Evolutionary conservation across 768 basidiomycete genomes (phyloP), one percentile per base, ranked within the genome.

Genomic region (Megacollybia marginata): DNA sequence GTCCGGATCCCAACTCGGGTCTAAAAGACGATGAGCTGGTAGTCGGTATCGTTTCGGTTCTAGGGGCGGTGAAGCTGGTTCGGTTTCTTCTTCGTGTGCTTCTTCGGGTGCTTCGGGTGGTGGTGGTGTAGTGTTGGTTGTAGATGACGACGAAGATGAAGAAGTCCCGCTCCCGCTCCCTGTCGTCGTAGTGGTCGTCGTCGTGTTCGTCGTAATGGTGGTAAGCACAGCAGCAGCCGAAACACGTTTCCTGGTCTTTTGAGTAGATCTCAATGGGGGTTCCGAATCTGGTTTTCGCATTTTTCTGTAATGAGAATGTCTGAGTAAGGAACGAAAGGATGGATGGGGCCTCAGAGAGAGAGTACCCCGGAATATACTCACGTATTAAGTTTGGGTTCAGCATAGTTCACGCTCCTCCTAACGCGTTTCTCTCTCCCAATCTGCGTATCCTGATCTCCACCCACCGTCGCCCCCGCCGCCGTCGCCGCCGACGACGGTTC

Each of bases 351-450:
- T n/a, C 43, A 48, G n/a, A 28, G 19, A 2, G 36, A 40, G 4
- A 16, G 19, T 32, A 28, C 23, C 28, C 9, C 47, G 16, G 19
- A 45, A 33, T 42, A 7, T 38, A 79, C 82, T 47, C 61, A 88
- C 88, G 88, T 92, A 63, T 92, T 91, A 19, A 92, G 74, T 61
- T 91, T 92, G 10, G 90, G 90, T 60, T 92, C 90, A 0, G 89
- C 72, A 55, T 92, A 92, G 62, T 92, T 92, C 44, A 92, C 70
- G 56, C 89, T 90, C 68, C 85, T 92, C 44, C 90, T 74, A 16
- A 73, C 62, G 46, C 84, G 67, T 59, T 68, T 77, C 69, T 74
- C 83, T 66, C 76, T 78, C 60, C 59, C 80, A 28, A 6, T 3
- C 23, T 28, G 23, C 23, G 6, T 2, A 28, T 28, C 23, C 23